Evolutionary conservation across 768 basidiomycete genomes (phyloP).

Genomic region (Cubamyces sp.): DNA sequence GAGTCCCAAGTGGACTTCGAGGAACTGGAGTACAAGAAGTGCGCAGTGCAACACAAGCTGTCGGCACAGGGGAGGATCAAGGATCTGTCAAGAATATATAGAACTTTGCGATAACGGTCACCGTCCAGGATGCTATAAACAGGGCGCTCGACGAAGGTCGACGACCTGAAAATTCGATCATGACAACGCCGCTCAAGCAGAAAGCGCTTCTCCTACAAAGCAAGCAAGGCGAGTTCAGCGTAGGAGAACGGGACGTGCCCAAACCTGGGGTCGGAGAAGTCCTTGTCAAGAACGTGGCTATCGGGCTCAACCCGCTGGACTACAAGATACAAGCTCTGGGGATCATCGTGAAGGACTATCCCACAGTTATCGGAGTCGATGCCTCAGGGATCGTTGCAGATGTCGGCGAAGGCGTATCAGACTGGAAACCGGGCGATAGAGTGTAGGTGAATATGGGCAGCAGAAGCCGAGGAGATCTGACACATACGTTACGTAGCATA

Average conservation of each 20-base stretch:
- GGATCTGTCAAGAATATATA: no score
- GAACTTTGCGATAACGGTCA: no score
- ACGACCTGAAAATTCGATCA: no score
- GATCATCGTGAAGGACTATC: conserved; percentile 30
- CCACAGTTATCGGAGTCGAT: conserved; percentile 28
- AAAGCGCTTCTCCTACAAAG: conserved; percentile 22
- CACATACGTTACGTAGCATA: no score
- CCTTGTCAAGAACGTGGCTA: conserved; percentile 44
- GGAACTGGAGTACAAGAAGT: no score
- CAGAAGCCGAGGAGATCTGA: no score
- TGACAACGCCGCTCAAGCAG: conserved; percentile 14
- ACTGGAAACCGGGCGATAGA: conserved; percentile 38
- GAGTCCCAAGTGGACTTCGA: no score
- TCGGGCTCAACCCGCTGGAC: conserved; percentile 48
- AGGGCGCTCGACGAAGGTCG: no score
- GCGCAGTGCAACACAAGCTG: no score
- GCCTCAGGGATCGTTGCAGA: conserved; percentile 28
- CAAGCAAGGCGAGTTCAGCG: conserved; percentile 18
- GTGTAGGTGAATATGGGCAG: conserved; percentile 32
- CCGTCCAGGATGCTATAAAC: no score
- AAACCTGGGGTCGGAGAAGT: conserved; percentile 44
- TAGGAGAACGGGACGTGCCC: conserved; percentile 26
- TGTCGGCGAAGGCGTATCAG: conserved; percentile 39
- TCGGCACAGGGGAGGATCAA: no score
- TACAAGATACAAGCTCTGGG: conserved; percentile 28